Base-by-base conservation (phyloP, 176 grass and related monocot species). In the Hordeum marinum region DNA sequence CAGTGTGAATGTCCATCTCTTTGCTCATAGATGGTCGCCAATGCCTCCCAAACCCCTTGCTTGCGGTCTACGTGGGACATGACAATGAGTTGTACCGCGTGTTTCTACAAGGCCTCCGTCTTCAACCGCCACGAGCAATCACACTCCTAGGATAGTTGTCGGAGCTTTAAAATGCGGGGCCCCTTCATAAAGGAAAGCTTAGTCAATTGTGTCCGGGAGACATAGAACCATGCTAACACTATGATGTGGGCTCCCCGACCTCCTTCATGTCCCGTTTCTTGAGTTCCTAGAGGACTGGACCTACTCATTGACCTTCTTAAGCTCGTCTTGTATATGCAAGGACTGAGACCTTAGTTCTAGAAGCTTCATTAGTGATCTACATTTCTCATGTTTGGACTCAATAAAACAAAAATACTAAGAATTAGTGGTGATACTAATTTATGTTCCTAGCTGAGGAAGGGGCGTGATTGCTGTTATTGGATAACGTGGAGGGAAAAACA, bases 91-190 rank as follows among this genome's bases (percentile, higher is more conserved):
- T 92, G 58, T 37, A 85, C 72, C 31, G 84, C 82, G 36, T 94
- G 92, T 57, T 94, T 92, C 83, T 94, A 92, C 85, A 99, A 77
- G 13, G 92, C 92, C 83, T 96, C 90, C 92, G 84, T 83, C 94
- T 93, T 58, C 2, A 88, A 94, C 27, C 92, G 88, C 94, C 94
- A 99, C 58, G 84, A 91, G 11, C 92, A 90, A 45, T 99, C 90
- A 9, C 97, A 90, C 75, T 99, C 97, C 50, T 99, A 90, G 0
- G 97, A 94, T 39, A 99, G 81, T 11, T 90, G 91, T 3, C 88
- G 72, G 4, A 99, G 83, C 83, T 99, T 88, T 21, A 91, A 89
- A 54, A 98, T 87, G 15, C 89, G 89, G 39, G 80, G 32, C 21
- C 93, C 89, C 82, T 95, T 91, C 6, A 83, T 39, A 8, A 79